A percentile compares a stretch with the other conserved stretches of the same genome.
phyloP scores from a whole-genome alignment of 2,329 filamentous ascomycete species.

The Coniochaeta sp. region DNA sequence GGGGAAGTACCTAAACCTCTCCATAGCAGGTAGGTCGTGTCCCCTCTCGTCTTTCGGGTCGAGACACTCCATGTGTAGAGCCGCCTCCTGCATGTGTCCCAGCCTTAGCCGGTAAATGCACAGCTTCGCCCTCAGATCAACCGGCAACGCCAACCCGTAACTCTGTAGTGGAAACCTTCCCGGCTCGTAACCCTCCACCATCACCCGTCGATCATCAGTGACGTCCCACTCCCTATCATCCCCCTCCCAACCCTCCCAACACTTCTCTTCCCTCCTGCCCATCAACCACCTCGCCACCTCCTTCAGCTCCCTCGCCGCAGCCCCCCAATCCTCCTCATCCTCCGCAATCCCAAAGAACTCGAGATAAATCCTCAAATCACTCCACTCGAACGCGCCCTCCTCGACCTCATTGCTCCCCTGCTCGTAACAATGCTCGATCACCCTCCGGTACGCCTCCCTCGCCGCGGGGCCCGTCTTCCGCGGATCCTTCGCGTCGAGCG shows the following conservation, averaged over 20 bases:
- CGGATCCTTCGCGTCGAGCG: conserved; percentile 41
- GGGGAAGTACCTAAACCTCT: conserved; percentile 54
- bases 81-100: conserved; percentile 62
- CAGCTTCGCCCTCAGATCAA: conserved; percentile 78
- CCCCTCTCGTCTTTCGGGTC: conserved; percentile 52
- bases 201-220: conserved; percentile 58
- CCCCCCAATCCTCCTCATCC: conserved; percentile 50
- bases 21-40: conserved; percentile 19
- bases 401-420: conserved; percentile 24
- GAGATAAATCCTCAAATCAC: conserved; percentile 77
- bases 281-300: conserved; percentile 74
- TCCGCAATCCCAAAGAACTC: conserved; percentile 66
- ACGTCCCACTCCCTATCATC: conserved; percentile 90
- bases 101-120: conserved; percentile 75
- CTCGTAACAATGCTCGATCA: conserved; percentile 34
- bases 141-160: conserved; percentile 69
- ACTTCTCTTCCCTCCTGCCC: conserved; percentile 63
- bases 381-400: conserved; percentile 54
- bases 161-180: conserved; percentile 43
- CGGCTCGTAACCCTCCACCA: conserved; percentile 53
- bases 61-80: conserved; percentile 63
- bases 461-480: conserved; percentile 32
- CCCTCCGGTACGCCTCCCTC: conserved; percentile 39
- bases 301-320: conserved; percentile 65
- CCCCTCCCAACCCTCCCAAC: conserved; percentile 65